Evolutionary conservation across 371 early-diverging fungal genomes (phyloP).

Genomic region (Thermomucor indicae-seudaticae): DNA sequence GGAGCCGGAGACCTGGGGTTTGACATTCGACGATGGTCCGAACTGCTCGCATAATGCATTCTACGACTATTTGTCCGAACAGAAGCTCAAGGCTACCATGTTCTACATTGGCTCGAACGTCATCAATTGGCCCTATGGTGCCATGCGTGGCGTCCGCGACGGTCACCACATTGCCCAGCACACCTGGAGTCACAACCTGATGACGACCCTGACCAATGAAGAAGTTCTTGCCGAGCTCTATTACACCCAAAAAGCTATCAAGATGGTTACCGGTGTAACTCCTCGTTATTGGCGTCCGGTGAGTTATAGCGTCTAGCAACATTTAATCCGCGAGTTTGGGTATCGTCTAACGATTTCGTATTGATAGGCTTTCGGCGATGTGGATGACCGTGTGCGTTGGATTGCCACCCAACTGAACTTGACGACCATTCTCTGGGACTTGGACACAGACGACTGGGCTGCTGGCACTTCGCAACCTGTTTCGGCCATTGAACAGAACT

Average conservation of each 20-base stretch:
- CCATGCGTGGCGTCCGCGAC: constrained; percentile 45
- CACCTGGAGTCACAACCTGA: constrained; percentile 66
- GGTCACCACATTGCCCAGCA: constrained; percentile 74
- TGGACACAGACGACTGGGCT: constrained; percentile 56
- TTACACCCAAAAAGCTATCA: constrained; percentile 66
- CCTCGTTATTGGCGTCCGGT: constrained; percentile 48
- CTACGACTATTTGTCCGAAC: constrained; percentile 38
- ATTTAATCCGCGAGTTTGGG: too few relatives aligned
- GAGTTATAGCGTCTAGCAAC: constrained; percentile 12
- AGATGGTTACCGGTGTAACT: constrained; percentile 48
- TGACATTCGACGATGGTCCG: constrained; percentile 67
- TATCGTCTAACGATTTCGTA: too few relatives aligned
- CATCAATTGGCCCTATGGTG: constrained; percentile 48
- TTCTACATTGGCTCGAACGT: constrained; percentile 71
- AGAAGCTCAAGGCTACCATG: constrained; percentile 60
- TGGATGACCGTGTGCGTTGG: constrained; percentile 65
- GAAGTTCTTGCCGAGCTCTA: constrained; percentile 71
- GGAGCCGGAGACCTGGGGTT: constrained; percentile 56
- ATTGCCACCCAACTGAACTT: constrained; percentile 52
- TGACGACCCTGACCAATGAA: constrained; percentile 63
- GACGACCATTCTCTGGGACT: constrained; percentile 47
- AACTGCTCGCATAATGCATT: constrained; percentile 50
- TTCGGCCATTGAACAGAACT: constrained; percentile 28
- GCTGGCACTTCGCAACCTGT: constrained; percentile 39
- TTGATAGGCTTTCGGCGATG: constrained; percentile 57